Percentiles rank a stretch among this genome's conserved stretches.
Evolutionary conservation across 306 rosid genomes (phyloP).

Genomic region (Malus domestica): ASM211411v1 NC_041796.1:12415001-12415500

Average conservation of each 20-base stretch:
- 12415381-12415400: no score
- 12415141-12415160: not conserved
- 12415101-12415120: conserved; percentile 17
- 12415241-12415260: not conserved
- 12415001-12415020: conserved; percentile 75
- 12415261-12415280: not conserved
- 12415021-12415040: conserved; percentile 79
- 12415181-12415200: not conserved
- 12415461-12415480: no score
- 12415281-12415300: not conserved
- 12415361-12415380: no score
- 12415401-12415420: no score
- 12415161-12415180: no score
- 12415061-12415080: conserved; percentile 81
- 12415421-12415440: no score
- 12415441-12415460: no score
- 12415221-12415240: not conserved
- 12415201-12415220: not conserved
- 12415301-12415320: not conserved
- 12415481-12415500: no score
- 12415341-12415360: not conserved
- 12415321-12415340: not conserved
- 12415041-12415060: conserved; percentile 79
- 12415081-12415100: conserved; percentile 72
- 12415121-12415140: not conserved